Evolutionary conservation across 2,329 filamentous ascomycete species (phyloP).

Genomic region (Beauveria scarabaeidicola): DNA sequence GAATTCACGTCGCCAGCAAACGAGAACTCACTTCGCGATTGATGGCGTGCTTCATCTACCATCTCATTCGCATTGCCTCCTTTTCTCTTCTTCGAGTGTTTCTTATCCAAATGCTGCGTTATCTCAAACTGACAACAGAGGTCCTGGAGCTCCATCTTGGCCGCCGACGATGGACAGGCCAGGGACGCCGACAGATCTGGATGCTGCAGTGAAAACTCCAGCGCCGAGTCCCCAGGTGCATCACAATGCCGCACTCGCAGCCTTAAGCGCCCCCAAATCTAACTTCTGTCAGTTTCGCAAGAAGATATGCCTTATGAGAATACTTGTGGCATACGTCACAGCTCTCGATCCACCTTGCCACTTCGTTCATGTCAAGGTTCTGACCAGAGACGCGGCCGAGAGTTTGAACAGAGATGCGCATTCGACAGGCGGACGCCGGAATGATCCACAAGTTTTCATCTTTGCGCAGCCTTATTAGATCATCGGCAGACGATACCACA

Average conservation of each 20-base stretch:
- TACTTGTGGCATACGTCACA: constrained; percentile 20
- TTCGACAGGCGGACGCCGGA: constrained; percentile 21
- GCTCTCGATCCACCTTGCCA: constrained; percentile 16
- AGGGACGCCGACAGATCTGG: constrained; percentile 24
- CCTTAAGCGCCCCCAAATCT: constrained; percentile 26
- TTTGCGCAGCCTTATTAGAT: constrained; percentile 18
- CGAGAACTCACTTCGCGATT: background rate
- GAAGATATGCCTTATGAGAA: accelerated
- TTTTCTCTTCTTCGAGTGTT: background rate
- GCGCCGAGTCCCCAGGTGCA: constrained; percentile 11
- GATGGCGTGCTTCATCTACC: background rate
- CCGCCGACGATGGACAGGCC: constrained; percentile 19
- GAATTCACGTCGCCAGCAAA: background rate
- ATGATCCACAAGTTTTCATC: constrained; percentile 25
- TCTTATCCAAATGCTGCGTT: background rate
- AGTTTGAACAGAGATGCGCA: constrained; percentile 19
- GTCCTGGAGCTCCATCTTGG: constrained; percentile 20
- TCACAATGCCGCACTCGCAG: constrained; percentile 20
- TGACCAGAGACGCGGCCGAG: constrained; percentile 15
- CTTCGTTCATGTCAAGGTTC: constrained; percentile 11
- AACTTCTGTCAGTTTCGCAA: background rate
- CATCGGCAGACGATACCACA: constrained; percentile 13
- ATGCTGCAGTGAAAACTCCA: constrained; percentile 30
- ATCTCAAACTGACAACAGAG: constrained; percentile 21
- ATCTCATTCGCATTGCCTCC: background rate